These are phyloP conservation scores for Penicillium psychrofluorescens DNA, from an alignment of 495 filamentous ascomycete species.

Conservation along the genomic window DNA sequence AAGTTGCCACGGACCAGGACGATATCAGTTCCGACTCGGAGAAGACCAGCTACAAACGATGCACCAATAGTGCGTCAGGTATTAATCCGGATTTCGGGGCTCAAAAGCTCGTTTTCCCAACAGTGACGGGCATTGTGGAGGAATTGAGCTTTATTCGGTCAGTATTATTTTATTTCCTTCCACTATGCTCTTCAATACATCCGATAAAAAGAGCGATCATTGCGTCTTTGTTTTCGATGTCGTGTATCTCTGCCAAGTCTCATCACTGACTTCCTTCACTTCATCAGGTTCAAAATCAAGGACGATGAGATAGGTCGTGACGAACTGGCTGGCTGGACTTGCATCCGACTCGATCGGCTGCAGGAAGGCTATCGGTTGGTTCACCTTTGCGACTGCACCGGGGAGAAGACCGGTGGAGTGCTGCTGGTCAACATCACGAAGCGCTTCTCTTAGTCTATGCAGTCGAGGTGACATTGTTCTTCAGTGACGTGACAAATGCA, in stretches of 20 bases:
- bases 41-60: constrained; percentile 61
- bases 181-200: background rate
- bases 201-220: background rate
- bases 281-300: constrained; percentile 71
- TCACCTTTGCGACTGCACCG: constrained; percentile 59
- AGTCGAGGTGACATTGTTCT: no score
- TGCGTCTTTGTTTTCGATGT: background rate
- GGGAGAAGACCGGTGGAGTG: constrained; percentile 52
- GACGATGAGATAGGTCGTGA: constrained; percentile 75
- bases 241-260: background rate
- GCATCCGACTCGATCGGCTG: constrained; percentile 74
- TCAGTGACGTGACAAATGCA: no score
- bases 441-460: constrained; percentile 24
- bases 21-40: constrained; percentile 36
- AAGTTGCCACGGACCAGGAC: constrained; percentile 10
- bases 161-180: constrained; percentile 14
- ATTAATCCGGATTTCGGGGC: constrained; percentile 62
- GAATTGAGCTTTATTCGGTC: constrained; percentile 76
- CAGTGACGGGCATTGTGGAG: constrained; percentile 59
- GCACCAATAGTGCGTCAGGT: constrained; percentile 54
- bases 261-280: constrained; percentile 3
- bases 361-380: constrained; percentile 69
- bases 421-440: constrained; percentile 65
- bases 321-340: constrained; percentile 77
- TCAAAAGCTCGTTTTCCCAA: constrained; percentile 55